phyloP scores from a whole-genome alignment of 805 yeast species.

The Lachancea fermentati region DNA sequence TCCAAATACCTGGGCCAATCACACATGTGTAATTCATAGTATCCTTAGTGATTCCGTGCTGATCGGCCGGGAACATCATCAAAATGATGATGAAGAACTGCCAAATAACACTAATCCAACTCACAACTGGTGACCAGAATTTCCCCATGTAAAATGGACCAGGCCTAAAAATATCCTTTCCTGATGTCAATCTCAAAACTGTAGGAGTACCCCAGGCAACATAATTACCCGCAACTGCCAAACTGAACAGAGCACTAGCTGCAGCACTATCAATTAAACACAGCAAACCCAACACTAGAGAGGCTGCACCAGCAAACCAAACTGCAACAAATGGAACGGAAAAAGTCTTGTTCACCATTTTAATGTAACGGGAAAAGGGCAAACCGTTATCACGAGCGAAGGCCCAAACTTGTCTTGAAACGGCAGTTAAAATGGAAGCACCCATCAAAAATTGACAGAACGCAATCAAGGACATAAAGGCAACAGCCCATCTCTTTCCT shows the following conservation, averaged over 20 bases:
- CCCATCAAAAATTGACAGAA: constrained; percentile 64
- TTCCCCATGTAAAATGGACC: constrained; percentile 60
- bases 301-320: constrained; percentile 31
- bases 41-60: constrained; percentile 23
- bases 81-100: constrained; percentile 45
- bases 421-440: constrained; percentile 51
- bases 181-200: constrained; percentile 35
- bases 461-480: constrained; percentile 53
- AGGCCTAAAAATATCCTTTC: constrained; percentile 44
- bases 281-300: constrained; percentile 34
- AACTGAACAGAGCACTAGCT: constrained; percentile 37
- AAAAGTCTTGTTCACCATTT: constrained; percentile 46
- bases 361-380: constrained; percentile 49
- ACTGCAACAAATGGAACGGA: constrained; percentile 61
- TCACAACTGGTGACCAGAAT: constrained; percentile 38
- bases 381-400: constrained; percentile 70
- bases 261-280: constrained; percentile 36
- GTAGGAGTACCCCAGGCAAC: constrained; percentile 36
- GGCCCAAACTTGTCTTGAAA: constrained; percentile 65
- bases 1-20: constrained; percentile 53
- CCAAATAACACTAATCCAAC: constrained; percentile 43
- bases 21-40: constrained; percentile 66
- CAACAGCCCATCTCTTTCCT: constrained; percentile 59
- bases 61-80: constrained; percentile 51
- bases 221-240: constrained; percentile 35